Base-by-base conservation (phyloP, 345 rosid species). In the Viola odorata region DNA sequence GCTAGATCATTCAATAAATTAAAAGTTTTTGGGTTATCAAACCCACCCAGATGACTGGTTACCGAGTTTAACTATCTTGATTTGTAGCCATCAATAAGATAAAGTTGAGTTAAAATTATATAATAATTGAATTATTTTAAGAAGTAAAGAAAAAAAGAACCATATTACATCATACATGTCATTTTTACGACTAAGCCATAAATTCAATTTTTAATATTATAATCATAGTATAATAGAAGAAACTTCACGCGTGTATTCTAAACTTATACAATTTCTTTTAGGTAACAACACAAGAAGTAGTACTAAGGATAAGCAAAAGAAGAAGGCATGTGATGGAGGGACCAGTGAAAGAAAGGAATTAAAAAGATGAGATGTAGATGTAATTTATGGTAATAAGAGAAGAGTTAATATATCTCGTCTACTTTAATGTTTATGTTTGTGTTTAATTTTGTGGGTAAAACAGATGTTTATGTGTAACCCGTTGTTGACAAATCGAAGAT, bases 251-350 rank as follows among this genome's bases (percentile, higher is more conserved):
- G 44, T 10, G 45, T 40, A 41, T 9, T n/a, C 16, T 16, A 9
- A 14, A 7, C 41, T n/a, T 40, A 12, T 39, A 3, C 11, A 12
- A 57, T 42, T 57, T 16, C 5, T 12, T 23, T 40, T 48, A 12
- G 50, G 16, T 39, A 6, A 3, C 23, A 4, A 17, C 7, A 16
- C 5, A 12, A 32, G 3, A 62, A 15, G 40, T 41, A 13, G 7
- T 23, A 42, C 37, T 12, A 17, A 41, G 2, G 16, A 44, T 32
- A 16, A 55, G 50, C 51, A 12, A 13, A 51, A 49, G 64, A 64
- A 68, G 8, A 8, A 40, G 53, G 37, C 72, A 72, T 66, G 72
- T 69, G 75, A 61, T 48, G 49, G 66, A 48, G 77, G 77, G 71
- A 12, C 79, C 75, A 8, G 12, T 17, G 47, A 54, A 13, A 48